Percentiles rank a stretch among this genome's conserved stretches.
phyloP scores from a whole-genome alignment of 2,329 filamentous ascomycete genomes.

The Chalaropsis thielavioides region DNA sequence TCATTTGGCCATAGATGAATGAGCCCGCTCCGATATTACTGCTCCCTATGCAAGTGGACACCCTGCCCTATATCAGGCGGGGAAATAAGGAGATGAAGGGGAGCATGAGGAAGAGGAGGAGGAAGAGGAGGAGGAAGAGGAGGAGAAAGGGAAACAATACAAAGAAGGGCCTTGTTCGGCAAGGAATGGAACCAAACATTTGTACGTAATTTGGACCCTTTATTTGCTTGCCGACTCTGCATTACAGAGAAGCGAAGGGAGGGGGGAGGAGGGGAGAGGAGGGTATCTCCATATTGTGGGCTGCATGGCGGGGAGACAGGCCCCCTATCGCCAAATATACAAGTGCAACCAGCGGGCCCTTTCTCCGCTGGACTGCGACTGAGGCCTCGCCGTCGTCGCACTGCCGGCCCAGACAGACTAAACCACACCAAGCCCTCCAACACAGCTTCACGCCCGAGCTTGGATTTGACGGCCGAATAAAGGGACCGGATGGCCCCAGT shows the following conservation, averaged over 20 bases:
- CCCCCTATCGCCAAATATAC: no score
- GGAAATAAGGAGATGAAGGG: background rate
- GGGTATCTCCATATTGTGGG: no score
- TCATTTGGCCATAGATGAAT: background rate
- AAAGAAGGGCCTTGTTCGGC: background rate
- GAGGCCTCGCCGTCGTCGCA: background rate
- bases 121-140: background rate
- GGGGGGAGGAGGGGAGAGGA: no score
- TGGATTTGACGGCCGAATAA: background rate
- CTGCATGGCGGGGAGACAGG: no score
- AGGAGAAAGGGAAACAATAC: background rate
- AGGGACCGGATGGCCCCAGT: background rate
- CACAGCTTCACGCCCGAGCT: background rate
- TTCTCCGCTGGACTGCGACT: background rate
- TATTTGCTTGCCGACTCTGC: no score
- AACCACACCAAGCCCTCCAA: background rate
- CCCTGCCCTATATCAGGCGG: background rate
- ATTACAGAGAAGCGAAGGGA: no score
- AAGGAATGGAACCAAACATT: background rate
- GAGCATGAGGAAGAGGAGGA: background rate
- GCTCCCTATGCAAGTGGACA: background rate
- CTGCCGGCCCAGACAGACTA: background rate
- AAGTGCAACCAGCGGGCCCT: background rate
- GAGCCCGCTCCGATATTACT: background rate
- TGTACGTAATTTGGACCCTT: no score